Evolutionary conservation across 768 basidiomycete species (phyloP).

Genomic region (Rhizopogon rudus): DNA sequence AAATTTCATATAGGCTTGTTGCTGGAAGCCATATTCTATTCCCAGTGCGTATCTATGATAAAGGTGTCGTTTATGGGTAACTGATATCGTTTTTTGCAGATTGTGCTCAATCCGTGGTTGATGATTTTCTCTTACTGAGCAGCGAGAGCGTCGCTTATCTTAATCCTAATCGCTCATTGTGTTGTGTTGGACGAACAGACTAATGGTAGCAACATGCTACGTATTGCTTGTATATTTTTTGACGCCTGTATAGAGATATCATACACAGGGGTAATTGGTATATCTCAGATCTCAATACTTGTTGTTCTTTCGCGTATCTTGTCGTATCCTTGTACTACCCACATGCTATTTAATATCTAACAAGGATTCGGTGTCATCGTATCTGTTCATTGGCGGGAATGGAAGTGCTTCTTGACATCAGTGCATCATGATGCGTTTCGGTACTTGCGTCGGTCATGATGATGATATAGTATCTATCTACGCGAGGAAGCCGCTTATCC

Average conservation of each 20-base stretch:
- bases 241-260: neutral
- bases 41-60: slow-evolving; percentile 47
- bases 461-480: no score
- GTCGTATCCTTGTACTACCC: neutral
- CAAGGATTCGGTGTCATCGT: no score
- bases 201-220: neutral
- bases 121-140: slow-evolving; percentile 70
- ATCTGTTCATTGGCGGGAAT: no score
- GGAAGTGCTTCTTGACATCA: no score
- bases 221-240: neutral
- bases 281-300: neutral
- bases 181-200: neutral
- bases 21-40: slow-evolving; percentile 65
- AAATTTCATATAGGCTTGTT: slow-evolving; percentile 41
- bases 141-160: neutral
- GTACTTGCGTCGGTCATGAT: no score
- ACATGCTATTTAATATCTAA: neutral
- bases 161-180: no score
- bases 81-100: slow-evolving; percentile 37
- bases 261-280: neutral
- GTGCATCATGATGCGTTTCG: no score
- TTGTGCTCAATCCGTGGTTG: slow-evolving; percentile 84
- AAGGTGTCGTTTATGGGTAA: neutral
- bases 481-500: no score
- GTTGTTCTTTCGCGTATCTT: no score